Conservation (phyloP, 345 rosid species). For the Lenwebbia sp. region DNA sequence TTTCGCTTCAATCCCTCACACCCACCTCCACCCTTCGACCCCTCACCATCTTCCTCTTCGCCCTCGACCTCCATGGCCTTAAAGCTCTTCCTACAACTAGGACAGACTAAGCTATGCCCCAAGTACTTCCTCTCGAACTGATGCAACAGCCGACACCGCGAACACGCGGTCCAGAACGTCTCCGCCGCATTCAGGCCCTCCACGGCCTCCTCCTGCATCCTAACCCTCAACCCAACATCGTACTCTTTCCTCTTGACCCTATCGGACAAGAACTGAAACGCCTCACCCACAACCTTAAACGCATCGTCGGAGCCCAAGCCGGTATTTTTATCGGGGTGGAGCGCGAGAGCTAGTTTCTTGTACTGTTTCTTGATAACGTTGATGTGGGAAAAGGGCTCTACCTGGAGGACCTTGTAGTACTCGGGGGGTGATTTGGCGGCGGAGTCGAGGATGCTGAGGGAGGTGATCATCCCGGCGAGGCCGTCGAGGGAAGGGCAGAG, state of each 20-base stretch:
- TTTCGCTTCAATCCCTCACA: conserved; percentile 16
- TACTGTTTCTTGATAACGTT: conserved; percentile 57
- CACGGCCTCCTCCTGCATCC: conserved; percentile 50
- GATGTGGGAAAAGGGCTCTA: conserved; percentile 73
- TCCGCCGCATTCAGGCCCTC: conserved; percentile 10
- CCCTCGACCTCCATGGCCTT: conserved; percentile 52
- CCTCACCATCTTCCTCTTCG: conserved; percentile 10
- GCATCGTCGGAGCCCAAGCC: conserved; percentile 70
- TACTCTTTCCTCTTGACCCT: conserved; percentile 56
- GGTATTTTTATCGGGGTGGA: conserved; percentile 81
- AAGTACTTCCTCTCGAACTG: conserved; percentile 71
- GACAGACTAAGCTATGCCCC: conserved; percentile 65
- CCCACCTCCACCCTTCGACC: not conserved
- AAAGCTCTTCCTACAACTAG: conserved; percentile 62
- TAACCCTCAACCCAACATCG: conserved; percentile 62
- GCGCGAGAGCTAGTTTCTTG: conserved; percentile 52
- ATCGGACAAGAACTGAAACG: conserved; percentile 61
- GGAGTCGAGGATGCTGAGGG: conserved; percentile 44
- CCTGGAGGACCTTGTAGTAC: conserved; percentile 75
- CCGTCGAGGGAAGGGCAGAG: conserved; percentile 49
- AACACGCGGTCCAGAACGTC: conserved; percentile 60
- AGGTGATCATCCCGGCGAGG: conserved; percentile 51
- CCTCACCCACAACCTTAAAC: conserved; percentile 74
- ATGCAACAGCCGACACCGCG: conserved; percentile 54
- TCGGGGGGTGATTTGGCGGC: conserved; percentile 25